These are phyloP conservation scores for Beauveria varroae DNA, from an alignment of 2,329 filamentous ascomycete species.

Conservation along the genomic window DNA sequence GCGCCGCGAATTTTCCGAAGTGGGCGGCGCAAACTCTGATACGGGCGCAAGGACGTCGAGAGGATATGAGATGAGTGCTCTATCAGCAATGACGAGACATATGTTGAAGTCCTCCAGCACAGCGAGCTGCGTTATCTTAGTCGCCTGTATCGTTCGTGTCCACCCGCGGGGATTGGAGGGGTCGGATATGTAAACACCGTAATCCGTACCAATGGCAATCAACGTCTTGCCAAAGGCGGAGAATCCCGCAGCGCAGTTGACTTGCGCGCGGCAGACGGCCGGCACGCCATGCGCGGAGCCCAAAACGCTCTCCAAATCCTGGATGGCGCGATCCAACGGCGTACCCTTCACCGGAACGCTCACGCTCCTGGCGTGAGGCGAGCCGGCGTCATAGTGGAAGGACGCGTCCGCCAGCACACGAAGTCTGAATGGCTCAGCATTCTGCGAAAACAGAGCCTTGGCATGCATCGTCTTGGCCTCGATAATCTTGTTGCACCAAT, in stretches of 20 bases:
- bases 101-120: slow-evolving; percentile 94
- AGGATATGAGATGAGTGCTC: slow-evolving; percentile 85
- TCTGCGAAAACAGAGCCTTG: slow-evolving; percentile 78
- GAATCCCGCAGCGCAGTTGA: slow-evolving; percentile 92
- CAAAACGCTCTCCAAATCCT: slow-evolving; percentile 76
- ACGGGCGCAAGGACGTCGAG: slow-evolving; percentile 70
- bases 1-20: slow-evolving; percentile 65
- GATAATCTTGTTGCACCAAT: slow-evolving; percentile 92
- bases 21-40: slow-evolving; percentile 53
- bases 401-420: slow-evolving; percentile 88
- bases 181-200: slow-evolving; percentile 85
- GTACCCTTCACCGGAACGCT: slow-evolving; percentile 80
- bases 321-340: slow-evolving; percentile 82
- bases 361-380: slow-evolving; percentile 50
- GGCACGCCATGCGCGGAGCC: slow-evolving; percentile 62
- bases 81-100: slow-evolving; percentile 85
- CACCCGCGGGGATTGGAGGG: slow-evolving; percentile 85
- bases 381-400: slow-evolving; percentile 68
- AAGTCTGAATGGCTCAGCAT: slow-evolving; percentile 90
- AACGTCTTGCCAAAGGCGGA: slow-evolving; percentile 75
- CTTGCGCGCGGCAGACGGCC: slow-evolving; percentile 74
- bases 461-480: slow-evolving; percentile 93
- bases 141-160: slow-evolving; percentile 72
- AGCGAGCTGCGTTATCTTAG: slow-evolving; percentile 81
- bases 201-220: slow-evolving; percentile 91